Conservation (phyloP, 306 rosid species). For the Herpetospermum pedunculosum region DNA sequence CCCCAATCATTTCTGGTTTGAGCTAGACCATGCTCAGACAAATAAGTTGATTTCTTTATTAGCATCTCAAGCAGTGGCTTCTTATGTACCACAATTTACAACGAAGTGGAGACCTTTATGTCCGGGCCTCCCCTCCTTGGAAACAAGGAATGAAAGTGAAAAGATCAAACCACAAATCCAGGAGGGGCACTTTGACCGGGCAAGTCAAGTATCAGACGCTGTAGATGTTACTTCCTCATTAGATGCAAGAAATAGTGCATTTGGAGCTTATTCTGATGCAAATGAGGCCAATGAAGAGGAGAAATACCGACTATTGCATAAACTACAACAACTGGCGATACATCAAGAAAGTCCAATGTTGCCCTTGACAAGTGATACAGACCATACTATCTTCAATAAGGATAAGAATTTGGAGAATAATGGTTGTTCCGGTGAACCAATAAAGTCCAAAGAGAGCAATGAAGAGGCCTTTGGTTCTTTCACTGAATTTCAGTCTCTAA, state of each 20-base stretch:
- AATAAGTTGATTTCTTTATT: constrained; percentile 35
- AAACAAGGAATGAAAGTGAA: constrained; percentile 17
- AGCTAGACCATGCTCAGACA: constrained; percentile 64
- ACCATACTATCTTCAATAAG: neutral
- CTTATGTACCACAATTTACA: constrained; percentile 19
- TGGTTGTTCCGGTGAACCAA: neutral
- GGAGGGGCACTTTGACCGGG: constrained; percentile 10
- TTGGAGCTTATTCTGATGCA: constrained; percentile 16
- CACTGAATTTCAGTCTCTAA: constrained; percentile 11
- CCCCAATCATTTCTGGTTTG: constrained; percentile 57
- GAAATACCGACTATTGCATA: constrained; percentile 22
- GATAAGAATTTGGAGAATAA: neutral
- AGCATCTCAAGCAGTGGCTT: constrained; percentile 29
- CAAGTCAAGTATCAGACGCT: constrained; percentile 20
- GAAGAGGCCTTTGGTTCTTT: constrained; percentile 19
- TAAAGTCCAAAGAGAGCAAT: constrained; percentile 16
- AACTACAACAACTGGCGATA: constrained; percentile 41
- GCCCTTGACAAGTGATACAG: constrained; percentile 9
- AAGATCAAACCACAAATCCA: constrained; percentile 9
- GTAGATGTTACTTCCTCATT: constrained; percentile 22
- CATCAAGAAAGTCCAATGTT: constrained; percentile 14
- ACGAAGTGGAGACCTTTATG: constrained; percentile 17
- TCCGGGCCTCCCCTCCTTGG: constrained; percentile 19
- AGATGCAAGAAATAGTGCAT: constrained; percentile 21
- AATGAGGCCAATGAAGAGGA: constrained; percentile 29